Base-by-base conservation (phyloP, 352 stramenopile species). In the Globisporangium lucens region DNA sequence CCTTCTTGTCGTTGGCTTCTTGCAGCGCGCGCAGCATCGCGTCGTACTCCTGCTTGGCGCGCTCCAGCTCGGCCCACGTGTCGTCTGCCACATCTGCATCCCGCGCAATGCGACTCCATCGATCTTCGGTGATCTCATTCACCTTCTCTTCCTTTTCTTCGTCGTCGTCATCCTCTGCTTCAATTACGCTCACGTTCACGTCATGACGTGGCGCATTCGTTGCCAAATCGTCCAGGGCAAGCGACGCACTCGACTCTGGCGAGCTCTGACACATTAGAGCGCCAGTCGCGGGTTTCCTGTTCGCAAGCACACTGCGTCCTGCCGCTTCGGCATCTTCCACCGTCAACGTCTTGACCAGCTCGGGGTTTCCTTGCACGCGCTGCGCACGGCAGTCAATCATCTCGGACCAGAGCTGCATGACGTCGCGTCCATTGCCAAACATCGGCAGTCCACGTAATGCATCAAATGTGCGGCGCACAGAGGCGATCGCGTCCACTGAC, bases 401-500 rank as follows among this genome's bases (percentile, higher is more conserved):
- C 46, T 81, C 82, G 15, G 89, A 79, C 85, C 82, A 91, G 27
- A 95, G 61, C 20, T 81, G 75, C 53, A 80, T 71, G n/a, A 89
- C 85, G 52, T 93, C 84, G 20, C 82, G 85, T 0, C 86, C 85
- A 68, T 92, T 95, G 0, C 84, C 83, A 71, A 90, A 94, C 3
- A 85, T 79, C 17, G 80, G 80, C 4, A 91, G 63, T 15, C 10
- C 41, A 8, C 80, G 85, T 35, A 93, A 65, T 9, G 60, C 59
- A 0, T 61, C 62, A 64, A 91, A 91, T 4, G 71, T 71, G 13
- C 65, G 57, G 9, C 66, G 24, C 20, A 96, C 35, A 0, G 66
- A 59, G 3, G 43, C 60, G 0, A 83, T 35, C 3, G 72, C 74
- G 33, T 71, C 75, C 5, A 55, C 27, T 3, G 68, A 56, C n/a